A percentile compares a stretch with the other conserved stretches of the same genome.
Conservation (phyloP, 306 rosid genomes). For the Dalbergia cochinchinensis region DNA sequence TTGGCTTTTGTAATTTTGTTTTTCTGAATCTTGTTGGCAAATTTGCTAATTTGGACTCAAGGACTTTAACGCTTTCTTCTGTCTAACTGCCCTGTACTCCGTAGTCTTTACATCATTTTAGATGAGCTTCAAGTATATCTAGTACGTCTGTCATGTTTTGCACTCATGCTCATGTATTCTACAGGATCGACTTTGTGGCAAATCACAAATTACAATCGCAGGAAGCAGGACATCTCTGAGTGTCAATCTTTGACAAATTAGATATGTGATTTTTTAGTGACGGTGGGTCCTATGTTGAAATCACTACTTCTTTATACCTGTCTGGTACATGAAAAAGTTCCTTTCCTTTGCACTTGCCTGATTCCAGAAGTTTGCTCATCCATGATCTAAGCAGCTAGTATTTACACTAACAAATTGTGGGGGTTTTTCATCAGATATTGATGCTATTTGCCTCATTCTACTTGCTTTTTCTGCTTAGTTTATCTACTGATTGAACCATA, state of each 20-base stretch:
- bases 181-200: conserved; percentile 37
- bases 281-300: conserved; percentile 88
- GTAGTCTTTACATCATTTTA: conserved; percentile 85
- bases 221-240: conserved; percentile 96
- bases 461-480: conserved; percentile 10
- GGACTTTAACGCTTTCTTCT: conserved; percentile 70
- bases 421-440: background rate
- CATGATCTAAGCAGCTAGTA: background rate
- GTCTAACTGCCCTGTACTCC: conserved; percentile 88
- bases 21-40: conserved; percentile 48
- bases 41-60: conserved; percentile 82
- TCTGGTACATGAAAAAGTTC: conserved; percentile 62
- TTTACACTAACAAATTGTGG: background rate
- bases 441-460: background rate
- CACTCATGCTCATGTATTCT: conserved; percentile 30
- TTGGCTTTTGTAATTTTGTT: background rate
- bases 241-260: conserved; percentile 91
- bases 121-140: conserved; percentile 82
- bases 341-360: background rate
- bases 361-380: conserved; percentile 11
- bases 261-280: conserved; percentile 86
- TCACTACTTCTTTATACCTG: conserved; percentile 91
- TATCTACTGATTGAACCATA: conserved; percentile 26
- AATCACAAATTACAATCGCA: conserved; percentile 90
- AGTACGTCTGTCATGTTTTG: background rate